phyloP scores from a whole-genome alignment of 768 basidiomycete genomes.

The Arthromyces matolae region DNA sequence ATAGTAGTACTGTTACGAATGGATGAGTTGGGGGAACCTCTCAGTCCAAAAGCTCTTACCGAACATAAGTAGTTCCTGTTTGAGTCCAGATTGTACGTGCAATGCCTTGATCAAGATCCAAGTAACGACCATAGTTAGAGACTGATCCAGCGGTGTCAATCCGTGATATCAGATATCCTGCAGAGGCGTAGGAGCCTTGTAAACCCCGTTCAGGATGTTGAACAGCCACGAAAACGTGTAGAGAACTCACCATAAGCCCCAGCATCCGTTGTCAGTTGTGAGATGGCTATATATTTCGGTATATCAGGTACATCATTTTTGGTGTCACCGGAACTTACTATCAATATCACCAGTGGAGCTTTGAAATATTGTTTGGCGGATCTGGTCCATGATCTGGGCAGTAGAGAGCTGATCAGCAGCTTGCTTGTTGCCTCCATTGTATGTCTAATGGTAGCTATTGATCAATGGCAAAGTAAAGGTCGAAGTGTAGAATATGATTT shows the following conservation, averaged over 20 bases:
- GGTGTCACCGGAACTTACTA: slow-evolving; percentile 31
- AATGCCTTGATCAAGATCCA: slow-evolving; percentile 64
- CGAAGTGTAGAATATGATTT: slow-evolving; percentile 15
- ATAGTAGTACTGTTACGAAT: slow-evolving; percentile 36
- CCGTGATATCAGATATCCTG: slow-evolving; percentile 56
- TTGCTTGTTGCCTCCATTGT: slow-evolving; percentile 68
- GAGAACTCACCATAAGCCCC: slow-evolving; percentile 58
- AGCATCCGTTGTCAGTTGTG: slow-evolving; percentile 45
- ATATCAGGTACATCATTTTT: background rate
- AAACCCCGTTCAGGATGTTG: background rate
- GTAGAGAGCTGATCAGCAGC: slow-evolving; percentile 40
- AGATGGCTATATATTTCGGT: slow-evolving; percentile 40
- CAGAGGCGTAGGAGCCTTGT: slow-evolving; percentile 64
- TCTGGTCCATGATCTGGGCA: slow-evolving; percentile 46
- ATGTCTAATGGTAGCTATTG: slow-evolving; percentile 35
- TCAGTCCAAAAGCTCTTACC: slow-evolving; percentile 35
- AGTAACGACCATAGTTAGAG: slow-evolving; percentile 56
- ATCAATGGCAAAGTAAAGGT: background rate
- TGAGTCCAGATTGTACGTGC: slow-evolving; percentile 61
- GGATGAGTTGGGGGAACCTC: background rate
- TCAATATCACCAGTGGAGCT: slow-evolving; percentile 57
- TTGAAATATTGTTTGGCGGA: slow-evolving; percentile 55
- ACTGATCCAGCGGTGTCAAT: slow-evolving; percentile 37
- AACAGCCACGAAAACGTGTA: too few relatives aligned
- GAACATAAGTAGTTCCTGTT: slow-evolving; percentile 38